Evolutionary conservation across 495 filamentous ascomycete genomes (phyloP).

Genomic region (Penicillium macrosclerotiorum): DNA sequence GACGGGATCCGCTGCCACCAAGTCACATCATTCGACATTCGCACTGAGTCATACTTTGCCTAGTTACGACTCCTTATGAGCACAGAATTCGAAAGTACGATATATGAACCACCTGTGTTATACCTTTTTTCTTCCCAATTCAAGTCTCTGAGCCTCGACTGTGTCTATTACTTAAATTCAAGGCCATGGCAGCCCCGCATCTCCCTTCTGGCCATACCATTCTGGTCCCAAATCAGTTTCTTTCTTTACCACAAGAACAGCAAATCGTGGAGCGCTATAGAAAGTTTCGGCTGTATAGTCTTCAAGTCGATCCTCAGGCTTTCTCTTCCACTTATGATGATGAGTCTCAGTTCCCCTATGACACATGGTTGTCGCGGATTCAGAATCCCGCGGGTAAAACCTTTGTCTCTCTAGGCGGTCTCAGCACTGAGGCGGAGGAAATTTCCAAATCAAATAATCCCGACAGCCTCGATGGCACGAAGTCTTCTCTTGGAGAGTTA

Average conservation of each 20-base stretch:
- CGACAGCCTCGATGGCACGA: not conserved
- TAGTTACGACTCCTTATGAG: too few relatives aligned
- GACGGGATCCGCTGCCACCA: not conserved
- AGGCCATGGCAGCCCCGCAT: conserved; percentile 5
- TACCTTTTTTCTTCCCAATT: not conserved
- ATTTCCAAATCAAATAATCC: not conserved
- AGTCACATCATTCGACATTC: not conserved
- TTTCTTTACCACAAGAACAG: conserved; percentile 5
- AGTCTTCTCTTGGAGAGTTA: conserved; percentile 9
- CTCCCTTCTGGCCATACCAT: conserved; percentile 3
- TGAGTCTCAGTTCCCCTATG: conserved; percentile 40
- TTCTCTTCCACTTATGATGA: conserved; percentile 49
- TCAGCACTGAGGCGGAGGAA: conserved; percentile 4
- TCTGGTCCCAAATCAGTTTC: conserved; percentile 17
- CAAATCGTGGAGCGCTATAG: conserved; percentile 19
- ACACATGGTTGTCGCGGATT: conserved; percentile 43
- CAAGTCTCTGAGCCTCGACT: not conserved
- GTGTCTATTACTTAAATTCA: not conserved
- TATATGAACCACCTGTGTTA: too few relatives aligned
- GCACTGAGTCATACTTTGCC: not conserved
- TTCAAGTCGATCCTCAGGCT: conserved; percentile 30
- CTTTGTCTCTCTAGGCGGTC: conserved; percentile 34
- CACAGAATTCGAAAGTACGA: too few relatives aligned
- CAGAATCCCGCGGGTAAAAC: conserved; percentile 42
- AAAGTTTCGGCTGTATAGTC: conserved; percentile 25